Evolutionary conservation across 2,329 filamentous ascomycete genomes (phyloP), one percentile per base, ranked within the genome.

Genomic region (Mycogone perniciosa): DNA sequence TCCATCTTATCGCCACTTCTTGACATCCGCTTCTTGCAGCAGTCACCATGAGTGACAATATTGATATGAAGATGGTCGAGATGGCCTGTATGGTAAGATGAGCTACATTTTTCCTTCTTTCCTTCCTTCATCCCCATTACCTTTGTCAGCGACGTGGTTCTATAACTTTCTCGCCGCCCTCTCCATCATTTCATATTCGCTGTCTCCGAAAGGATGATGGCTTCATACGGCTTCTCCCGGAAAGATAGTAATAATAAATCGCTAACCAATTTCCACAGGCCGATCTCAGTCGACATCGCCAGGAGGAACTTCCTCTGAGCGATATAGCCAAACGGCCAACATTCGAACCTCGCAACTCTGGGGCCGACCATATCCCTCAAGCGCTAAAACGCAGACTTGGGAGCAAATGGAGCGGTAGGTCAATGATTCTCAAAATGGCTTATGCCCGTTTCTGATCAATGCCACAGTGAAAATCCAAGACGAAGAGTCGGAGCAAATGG

Each of bases 291-390:
- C 57, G 60, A 20, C 38, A 43, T 11, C 48, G 60, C 9, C 58
- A 57, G 30, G 59, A 61, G 7, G 54, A 61, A n/a, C 54, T 62
- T 7, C 55, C 57, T 4, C 40, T 61, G 2, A 59, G 58, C 41
- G 37, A 40, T 7, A 40, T 8, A 5, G 49, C 60, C 4, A 52
- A 55, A 27, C 47, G 57, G 1, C 55, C 59, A 1, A 58, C 58
- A 0, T 62, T 53, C 31, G 34, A 39, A 6, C 58, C 57, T 3
- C 20, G 2, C 5, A 31, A 45, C 13, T 56, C 50, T 9, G 50
- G 48, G 10, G 49, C 53, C 2, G 27, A 37, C 11, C 56, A 60
- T 30, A 50, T 55, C 35, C 41, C 55, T 9, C 31, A 44, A 8
- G 41, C 51, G 7, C 7, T 55, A 7, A 58, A 53, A 37, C 40